phyloP scores from a whole-genome alignment of 495 filamentous ascomycete genomes.

The Aspergillus homomorphus region DNA sequence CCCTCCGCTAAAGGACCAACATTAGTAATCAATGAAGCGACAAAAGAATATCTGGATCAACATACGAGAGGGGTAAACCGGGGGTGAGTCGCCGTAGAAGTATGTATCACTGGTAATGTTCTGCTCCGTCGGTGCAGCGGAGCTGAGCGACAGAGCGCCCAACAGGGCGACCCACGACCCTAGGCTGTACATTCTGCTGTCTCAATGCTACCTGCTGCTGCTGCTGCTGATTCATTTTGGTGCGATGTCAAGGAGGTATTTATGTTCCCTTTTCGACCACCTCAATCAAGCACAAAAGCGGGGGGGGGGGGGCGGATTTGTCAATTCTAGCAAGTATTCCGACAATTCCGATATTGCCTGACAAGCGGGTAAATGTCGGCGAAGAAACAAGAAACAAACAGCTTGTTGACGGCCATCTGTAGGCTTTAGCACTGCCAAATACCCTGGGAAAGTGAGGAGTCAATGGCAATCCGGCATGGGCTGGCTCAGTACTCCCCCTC shows the following conservation, averaged over 20 bases:
- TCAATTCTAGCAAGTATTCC: neutral
- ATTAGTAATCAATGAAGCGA: neutral
- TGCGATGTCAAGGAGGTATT: neutral
- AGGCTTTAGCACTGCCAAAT: neutral
- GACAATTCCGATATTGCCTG: neutral
- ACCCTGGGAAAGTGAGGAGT: neutral
- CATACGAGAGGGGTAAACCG: conserved; percentile 50
- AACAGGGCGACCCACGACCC: neutral
- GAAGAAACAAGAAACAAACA: neutral
- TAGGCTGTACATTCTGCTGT: conserved; percentile 1
- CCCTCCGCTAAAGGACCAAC: neutral
- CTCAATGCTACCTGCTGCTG: neutral
- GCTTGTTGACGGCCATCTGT: neutral
- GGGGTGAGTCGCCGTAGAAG: conserved; percentile 56
- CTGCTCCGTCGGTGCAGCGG: conserved; percentile 3
- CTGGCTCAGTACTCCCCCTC: neutral
- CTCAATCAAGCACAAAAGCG: neutral
- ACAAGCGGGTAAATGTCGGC: neutral
- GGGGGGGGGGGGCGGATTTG: neutral
- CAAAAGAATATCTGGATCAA: neutral
- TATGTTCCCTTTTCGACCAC: neutral
- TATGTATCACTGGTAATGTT: conserved; percentile 25
- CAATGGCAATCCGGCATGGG: neutral
- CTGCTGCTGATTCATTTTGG: neutral
- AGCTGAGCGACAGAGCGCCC: conserved; percentile 5